phyloP scores from a whole-genome alignment of 768 basidiomycete species.

The Collybia nuda region DNA sequence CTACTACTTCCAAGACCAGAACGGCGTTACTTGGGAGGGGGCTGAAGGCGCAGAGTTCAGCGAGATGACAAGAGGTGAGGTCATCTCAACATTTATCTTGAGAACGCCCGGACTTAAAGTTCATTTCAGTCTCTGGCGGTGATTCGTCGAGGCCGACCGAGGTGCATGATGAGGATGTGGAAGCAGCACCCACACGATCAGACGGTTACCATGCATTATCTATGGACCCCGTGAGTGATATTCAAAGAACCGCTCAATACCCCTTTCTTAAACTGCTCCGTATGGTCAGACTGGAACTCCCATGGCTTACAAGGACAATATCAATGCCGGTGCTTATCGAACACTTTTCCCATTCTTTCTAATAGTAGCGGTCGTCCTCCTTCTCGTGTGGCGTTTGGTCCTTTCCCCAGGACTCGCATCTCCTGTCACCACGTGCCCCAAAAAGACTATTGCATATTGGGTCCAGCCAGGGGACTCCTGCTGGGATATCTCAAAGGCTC shows the following conservation, averaged over 20 bases:
- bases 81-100: neutral
- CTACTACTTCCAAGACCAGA: constrained; percentile 62
- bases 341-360: constrained; percentile 74
- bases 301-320: constrained; percentile 28
- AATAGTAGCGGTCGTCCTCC: constrained; percentile 58
- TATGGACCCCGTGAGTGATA: constrained; percentile 46
- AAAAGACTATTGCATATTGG: constrained; percentile 43
- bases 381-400: constrained; percentile 64
- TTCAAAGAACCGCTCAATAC: too few relatives aligned
- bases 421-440: constrained; percentile 32
- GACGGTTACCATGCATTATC: constrained; percentile 60
- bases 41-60: constrained; percentile 65
- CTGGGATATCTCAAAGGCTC: constrained; percentile 55
- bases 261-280: too few relatives aligned
- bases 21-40: constrained; percentile 57
- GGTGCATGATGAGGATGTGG: constrained; percentile 44
- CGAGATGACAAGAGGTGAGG: constrained; percentile 46
- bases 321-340: constrained; percentile 49
- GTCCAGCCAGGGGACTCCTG: constrained; percentile 63
- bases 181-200: constrained; percentile 50
- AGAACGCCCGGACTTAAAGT: neutral
- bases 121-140: constrained; percentile 13
- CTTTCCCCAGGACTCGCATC: constrained; percentile 40
- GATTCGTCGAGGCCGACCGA: constrained; percentile 18
- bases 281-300: constrained; percentile 14